These are phyloP conservation scores for Phytophthora palmivora DNA, from an alignment of 352 stramenopile species.

Conservation along the genomic window DNA sequence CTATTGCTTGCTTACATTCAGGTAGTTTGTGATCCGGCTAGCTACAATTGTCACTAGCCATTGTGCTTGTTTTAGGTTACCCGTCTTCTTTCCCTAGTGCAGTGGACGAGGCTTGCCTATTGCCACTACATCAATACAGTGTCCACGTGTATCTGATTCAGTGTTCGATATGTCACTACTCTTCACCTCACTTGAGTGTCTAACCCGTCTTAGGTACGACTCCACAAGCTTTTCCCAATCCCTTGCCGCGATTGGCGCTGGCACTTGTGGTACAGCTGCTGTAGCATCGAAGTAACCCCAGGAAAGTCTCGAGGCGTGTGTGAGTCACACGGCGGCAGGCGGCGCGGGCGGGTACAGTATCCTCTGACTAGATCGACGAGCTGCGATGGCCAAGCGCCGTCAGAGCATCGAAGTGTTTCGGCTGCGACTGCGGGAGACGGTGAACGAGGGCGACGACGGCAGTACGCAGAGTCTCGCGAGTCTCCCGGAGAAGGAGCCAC, in stretches of 20 bases:
- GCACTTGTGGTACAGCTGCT: background rate
- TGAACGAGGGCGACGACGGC: conserved; percentile 63
- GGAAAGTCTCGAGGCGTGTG: background rate
- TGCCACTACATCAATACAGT: no score
- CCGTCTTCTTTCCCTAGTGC: no score
- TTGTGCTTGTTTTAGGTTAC: no score
- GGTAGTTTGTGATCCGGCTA: no score
- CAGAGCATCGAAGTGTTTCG: conserved; percentile 75
- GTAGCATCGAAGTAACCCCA: conserved; percentile 1
- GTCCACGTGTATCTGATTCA: no score
- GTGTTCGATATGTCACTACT: background rate
- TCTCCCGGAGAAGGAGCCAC: conserved; percentile 30
- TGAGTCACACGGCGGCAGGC: conserved; percentile 1
- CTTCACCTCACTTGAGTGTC: background rate
- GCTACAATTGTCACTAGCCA: no score
- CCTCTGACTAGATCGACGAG: no score
- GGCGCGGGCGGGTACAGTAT: background rate
- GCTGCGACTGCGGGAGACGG: conserved; percentile 66
- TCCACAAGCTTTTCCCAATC: conserved; percentile 22
- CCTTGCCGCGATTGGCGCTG: conserved; percentile 24
- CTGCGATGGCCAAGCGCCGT: conserved; percentile 35
- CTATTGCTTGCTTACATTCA: no score
- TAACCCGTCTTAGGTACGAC: background rate
- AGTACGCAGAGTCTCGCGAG: conserved; percentile 27
- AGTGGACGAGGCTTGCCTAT: no score